A percentile compares a stretch with the other conserved stretches of the same genome.
phyloP scores from a whole-genome alignment of 2,329 filamentous ascomycete species.

The Grosmannia clavigera region DNA sequence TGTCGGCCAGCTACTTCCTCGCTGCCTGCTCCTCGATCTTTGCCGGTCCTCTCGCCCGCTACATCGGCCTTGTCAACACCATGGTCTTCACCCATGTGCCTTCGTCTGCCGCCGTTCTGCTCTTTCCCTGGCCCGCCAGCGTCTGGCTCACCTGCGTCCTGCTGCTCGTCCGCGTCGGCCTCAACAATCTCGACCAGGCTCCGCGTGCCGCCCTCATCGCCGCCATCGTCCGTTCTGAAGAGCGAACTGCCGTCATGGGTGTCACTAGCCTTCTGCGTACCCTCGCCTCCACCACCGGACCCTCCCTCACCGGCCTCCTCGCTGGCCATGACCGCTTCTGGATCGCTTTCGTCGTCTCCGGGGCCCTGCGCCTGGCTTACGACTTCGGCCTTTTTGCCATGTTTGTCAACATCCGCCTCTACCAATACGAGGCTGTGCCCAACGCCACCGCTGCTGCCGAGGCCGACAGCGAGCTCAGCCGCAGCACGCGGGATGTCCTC shows the following conservation, averaged over 20 bases:
- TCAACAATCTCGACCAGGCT: slow-evolving; percentile 60
- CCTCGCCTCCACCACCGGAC: slow-evolving; percentile 41
- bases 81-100: slow-evolving; percentile 53
- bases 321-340: slow-evolving; percentile 42
- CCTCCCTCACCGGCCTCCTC: slow-evolving; percentile 41
- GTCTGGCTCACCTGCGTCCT: slow-evolving; percentile 41
- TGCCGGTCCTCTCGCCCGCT: slow-evolving; percentile 42
- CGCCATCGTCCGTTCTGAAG: slow-evolving; percentile 50
- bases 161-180: slow-evolving; percentile 44
- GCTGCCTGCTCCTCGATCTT: slow-evolving; percentile 41
- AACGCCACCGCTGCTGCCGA: slow-evolving; percentile 60
- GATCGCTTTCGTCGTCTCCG: slow-evolving; percentile 49
- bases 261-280: slow-evolving; percentile 51
- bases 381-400: slow-evolving; percentile 46
- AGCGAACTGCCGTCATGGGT: slow-evolving; percentile 59
- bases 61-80: slow-evolving; percentile 50
- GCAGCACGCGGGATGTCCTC: slow-evolving; percentile 3
- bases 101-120: slow-evolving; percentile 45
- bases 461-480: slow-evolving; percentile 44
- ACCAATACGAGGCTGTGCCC: slow-evolving; percentile 45
- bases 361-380: slow-evolving; percentile 39
- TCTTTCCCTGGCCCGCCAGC: slow-evolving; percentile 43
- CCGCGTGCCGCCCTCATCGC: slow-evolving; percentile 55
- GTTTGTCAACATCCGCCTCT: slow-evolving; percentile 45
- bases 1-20: slow-evolving; percentile 41